Percentiles rank a stretch among this genome's conserved stretches.
These are phyloP conservation scores for Nicotiana knightiana DNA, from an alignment of 257 asterid species.

Conservation along the genomic window DNA sequence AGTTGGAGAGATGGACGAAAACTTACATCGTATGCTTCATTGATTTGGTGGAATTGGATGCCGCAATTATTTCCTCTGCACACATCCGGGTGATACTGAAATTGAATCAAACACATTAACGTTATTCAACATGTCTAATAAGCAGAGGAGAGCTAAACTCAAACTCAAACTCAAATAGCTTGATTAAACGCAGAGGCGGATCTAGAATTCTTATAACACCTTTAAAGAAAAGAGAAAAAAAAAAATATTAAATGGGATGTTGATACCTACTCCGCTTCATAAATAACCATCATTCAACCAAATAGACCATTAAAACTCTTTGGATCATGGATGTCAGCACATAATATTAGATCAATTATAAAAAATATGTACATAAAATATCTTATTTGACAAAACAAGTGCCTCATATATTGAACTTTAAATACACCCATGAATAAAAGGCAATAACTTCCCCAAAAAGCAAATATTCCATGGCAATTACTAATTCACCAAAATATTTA, in stretches of 20 bases:
- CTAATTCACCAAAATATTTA: not conserved
- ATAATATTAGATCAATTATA: too few species aligned
- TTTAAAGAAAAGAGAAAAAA: too few species aligned
- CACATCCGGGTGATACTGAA: constrained; percentile 96
- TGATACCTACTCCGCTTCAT: too few species aligned
- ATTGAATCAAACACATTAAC: constrained; percentile 7
- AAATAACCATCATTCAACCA: too few species aligned
- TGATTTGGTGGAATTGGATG: constrained; percentile 57
- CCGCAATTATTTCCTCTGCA: constrained; percentile 65
- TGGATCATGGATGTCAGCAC: too few species aligned
- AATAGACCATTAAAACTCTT: too few species aligned
- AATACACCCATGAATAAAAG: not conserved
- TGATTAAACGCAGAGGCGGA: not conserved
- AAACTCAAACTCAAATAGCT: not conserved
- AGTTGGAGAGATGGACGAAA: not conserved
- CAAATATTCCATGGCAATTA: not conserved
- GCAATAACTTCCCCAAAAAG: not conserved
- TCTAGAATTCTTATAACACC: too few species aligned
- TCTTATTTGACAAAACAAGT: too few species aligned
- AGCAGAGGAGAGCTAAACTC: not conserved
- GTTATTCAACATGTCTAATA: not conserved
- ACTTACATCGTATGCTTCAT: constrained; percentile 80
- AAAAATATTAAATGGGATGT: too few species aligned
- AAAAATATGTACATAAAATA: too few species aligned
- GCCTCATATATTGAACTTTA: too few species aligned